phyloP scores from a whole-genome alignment of 2,329 filamentous ascomycete genomes.

The Saccharata proteae region DNA sequence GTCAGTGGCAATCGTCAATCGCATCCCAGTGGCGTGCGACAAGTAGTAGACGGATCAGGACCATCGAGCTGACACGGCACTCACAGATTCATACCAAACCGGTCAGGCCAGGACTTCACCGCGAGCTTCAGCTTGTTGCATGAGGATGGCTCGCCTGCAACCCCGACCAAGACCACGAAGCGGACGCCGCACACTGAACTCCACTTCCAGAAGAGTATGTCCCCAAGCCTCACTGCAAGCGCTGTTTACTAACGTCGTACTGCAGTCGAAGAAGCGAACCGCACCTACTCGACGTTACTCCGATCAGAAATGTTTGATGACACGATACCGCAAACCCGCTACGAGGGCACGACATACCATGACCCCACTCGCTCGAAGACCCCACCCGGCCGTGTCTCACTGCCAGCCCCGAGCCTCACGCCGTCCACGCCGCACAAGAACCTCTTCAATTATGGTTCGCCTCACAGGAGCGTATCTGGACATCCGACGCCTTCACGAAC shows the following conservation, averaged over 20 bases:
- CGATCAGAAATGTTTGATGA: conserved; percentile 87
- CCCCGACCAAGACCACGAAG: conserved; percentile 74
- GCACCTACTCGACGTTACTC: conserved; percentile 77
- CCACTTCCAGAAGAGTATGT: conserved; percentile 72
- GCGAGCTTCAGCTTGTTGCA: conserved; percentile 86
- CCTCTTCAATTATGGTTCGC: conserved; percentile 82
- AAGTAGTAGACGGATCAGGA: not conserved
- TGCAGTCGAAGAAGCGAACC: conserved; percentile 81
- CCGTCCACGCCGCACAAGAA: conserved; percentile 97
- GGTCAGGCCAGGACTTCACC: conserved; percentile 83
- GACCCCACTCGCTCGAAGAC: conserved; percentile 67
- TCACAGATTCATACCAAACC: conserved; percentile 81
- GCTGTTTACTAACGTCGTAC: conserved; percentile 10
- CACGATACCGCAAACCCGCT: conserved; percentile 70
- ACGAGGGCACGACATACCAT: conserved; percentile 43
- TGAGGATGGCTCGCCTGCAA: conserved; percentile 86
- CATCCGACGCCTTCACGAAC: conserved; percentile 83
- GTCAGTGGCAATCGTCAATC: conserved; percentile 15
- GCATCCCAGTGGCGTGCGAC: not conserved
- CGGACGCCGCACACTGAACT: conserved; percentile 79
- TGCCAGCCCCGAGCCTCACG: conserved; percentile 64
- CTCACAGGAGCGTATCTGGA: conserved; percentile 49
- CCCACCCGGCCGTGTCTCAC: conserved; percentile 56
- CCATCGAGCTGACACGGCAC: conserved; percentile 5
- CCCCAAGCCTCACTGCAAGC: not conserved